Base-by-base conservation (phyloP, 257 asterid genomes). In the Paulownia fortunei region DNA sequence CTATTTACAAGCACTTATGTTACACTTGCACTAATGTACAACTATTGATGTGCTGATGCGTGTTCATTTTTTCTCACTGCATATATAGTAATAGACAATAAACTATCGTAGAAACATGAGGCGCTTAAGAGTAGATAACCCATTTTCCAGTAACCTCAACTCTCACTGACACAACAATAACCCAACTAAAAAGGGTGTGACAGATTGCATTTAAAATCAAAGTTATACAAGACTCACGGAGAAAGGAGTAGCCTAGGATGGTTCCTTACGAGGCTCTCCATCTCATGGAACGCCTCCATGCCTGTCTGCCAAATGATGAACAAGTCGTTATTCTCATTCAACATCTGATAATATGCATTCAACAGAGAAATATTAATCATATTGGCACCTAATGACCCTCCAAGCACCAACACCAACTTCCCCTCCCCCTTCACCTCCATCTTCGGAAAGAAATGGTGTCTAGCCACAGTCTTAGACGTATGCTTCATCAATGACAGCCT, bases 261-360 rank as follows among this genome's bases (percentile, higher is more conserved):
- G 39, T 68, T 70, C 69, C 75, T 83, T 3, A 87, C 91, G n/a
- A 83, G 93, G 79, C 89, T 81, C 36, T 88, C 84, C 88, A 86
- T 86, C 76, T 88, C 93, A 55, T 68, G 73, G 58, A 84, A 86
- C 0, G 88, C 82, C 54, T 76, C 77, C 18, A 80, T 55, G 9
- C 93, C 93, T 0, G 91, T 88, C 73, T 88, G 93, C 93, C 93
- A 88, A 72, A 88, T 82, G 70, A 88, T 71, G 81, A 85, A 83
- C 82, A 86, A 68, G 27, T 85, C 87, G 54, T 86, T 74, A 41
- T 69, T 65, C 58, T 86, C 89, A 24, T 75, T 63, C 78, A 88
- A 69, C 82, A 88, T 55, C 70, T 84, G 78, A 27, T 56, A 63
- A 55, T 87, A 88, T 34, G 73, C 74, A 80, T 88, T 83, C 74